phyloP scores from a whole-genome alignment of 2,329 filamentous ascomycete species.

The Pleomassaria siparia region DNA sequence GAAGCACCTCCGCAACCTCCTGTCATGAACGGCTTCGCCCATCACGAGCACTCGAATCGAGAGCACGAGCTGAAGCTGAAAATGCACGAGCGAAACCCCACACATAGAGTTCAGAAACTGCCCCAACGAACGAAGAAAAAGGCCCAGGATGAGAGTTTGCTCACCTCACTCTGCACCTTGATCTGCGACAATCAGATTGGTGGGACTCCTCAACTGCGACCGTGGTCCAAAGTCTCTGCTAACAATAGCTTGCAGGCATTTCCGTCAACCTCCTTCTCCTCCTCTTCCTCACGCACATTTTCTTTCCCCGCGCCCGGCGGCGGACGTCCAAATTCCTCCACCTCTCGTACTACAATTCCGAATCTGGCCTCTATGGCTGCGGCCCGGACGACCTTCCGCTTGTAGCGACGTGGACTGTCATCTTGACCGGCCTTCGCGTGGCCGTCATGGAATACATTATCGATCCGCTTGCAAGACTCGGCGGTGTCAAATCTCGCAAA shows the following conservation, averaged over 20 bases:
- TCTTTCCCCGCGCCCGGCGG: slow-evolving; percentile 76
- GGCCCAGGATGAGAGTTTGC: slow-evolving; percentile 63
- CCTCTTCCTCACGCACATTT: slow-evolving; percentile 77
- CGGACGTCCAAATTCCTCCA: slow-evolving; percentile 87
- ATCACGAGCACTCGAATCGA: slow-evolving; percentile 7
- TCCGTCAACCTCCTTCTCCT: slow-evolving; percentile 83
- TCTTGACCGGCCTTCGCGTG: slow-evolving; percentile 85
- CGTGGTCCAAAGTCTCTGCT: slow-evolving; percentile 10
- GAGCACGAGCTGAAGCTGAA: slow-evolving; percentile 6
- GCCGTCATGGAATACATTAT: slow-evolving; percentile 85
- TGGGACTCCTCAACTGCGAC: slow-evolving; percentile 51
- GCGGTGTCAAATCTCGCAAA: slow-evolving; percentile 76
- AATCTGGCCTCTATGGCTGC: slow-evolving; percentile 69
- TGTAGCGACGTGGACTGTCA: slow-evolving; percentile 74
- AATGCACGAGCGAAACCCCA: slow-evolving; percentile 13
- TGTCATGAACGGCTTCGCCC: slow-evolving; percentile 4
- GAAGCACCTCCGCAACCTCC: slow-evolving; percentile 4
- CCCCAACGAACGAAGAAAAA: slow-evolving; percentile 49
- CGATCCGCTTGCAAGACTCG: slow-evolving; percentile 70
- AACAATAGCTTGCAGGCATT: slow-evolving; percentile 59
- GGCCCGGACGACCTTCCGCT: slow-evolving; percentile 80
- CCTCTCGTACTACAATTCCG: slow-evolving; percentile 77
- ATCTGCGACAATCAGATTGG: slow-evolving; percentile 79
- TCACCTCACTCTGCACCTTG: slow-evolving; percentile 65
- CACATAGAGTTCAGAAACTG: slow-evolving; percentile 7